phyloP scores from a whole-genome alignment of 345 rosid species.

The Euphorbia peplus region DNA sequence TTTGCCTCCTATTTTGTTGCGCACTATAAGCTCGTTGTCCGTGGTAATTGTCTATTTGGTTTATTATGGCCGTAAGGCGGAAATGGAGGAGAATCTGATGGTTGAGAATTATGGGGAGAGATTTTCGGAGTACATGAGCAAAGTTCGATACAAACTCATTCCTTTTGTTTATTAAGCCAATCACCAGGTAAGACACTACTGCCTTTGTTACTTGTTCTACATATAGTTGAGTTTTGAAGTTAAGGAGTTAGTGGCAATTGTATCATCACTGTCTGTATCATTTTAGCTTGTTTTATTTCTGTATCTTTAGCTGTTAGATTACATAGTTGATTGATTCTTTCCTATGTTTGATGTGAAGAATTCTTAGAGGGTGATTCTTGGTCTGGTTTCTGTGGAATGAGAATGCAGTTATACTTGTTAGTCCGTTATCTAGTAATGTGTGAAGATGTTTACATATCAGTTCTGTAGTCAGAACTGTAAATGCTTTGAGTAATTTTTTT shows the following conservation, averaged over 20 bases:
- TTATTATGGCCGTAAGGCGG: slow-evolving; percentile 68
- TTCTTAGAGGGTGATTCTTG: not conserved
- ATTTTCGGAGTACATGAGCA: slow-evolving; percentile 58
- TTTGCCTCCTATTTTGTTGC: slow-evolving; percentile 57
- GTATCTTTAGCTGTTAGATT: not conserved
- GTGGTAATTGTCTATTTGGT: slow-evolving; percentile 55
- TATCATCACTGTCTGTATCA: not conserved
- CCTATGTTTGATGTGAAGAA: slow-evolving; percentile 11
- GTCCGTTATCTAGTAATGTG: not conserved
- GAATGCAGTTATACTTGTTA: too few relatives aligned
- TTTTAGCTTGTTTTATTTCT: slow-evolving; percentile 2
- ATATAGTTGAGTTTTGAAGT: slow-evolving; percentile 9
- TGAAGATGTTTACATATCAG: too few relatives aligned
- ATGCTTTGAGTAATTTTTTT: too few relatives aligned
- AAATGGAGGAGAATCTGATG: slow-evolving; percentile 71
- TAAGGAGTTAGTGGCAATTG: not conserved
- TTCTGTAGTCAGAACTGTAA: too few relatives aligned
- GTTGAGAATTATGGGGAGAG: slow-evolving; percentile 70
- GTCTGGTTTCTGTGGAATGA: not conserved
- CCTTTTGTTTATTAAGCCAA: slow-evolving; percentile 63
- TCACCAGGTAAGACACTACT: slow-evolving; percentile 39
- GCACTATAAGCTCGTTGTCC: slow-evolving; percentile 66
- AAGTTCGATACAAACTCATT: slow-evolving; percentile 72
- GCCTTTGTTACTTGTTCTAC: slow-evolving; percentile 21
- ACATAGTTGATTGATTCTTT: slow-evolving; percentile 5